Evolutionary conservation across 305 asterid genomes (phyloP), one percentile per base, ranked within the genome.

Genomic region (Fraxinus floribunda): DNA sequence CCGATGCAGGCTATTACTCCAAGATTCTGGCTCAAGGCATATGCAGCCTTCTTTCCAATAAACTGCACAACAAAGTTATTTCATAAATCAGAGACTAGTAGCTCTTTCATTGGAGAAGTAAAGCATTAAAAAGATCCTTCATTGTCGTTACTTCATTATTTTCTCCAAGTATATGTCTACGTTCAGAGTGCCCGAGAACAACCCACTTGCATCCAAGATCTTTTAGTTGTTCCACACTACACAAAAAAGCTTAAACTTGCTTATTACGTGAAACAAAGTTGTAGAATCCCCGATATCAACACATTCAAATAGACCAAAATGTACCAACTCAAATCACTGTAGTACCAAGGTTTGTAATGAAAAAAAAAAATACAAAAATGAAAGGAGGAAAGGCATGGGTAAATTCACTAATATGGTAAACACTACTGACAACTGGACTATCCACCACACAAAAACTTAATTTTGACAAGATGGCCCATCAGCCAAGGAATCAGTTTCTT

Each of bases 121-220:
- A n/a, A 4, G 76, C 80, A 78, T 7, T 79, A 70, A 49, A 78
- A 52, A 78, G 77, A 38, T 71, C 52, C 75, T 83, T 84, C 78
- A 79, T 57, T 86, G 44, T 7, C 55, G 90, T 87, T 88, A 92
- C 98, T 79, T 90, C 91, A 87, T 95, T 93, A 77, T 89, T 89
- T 91, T 95, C 98, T 88, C 97, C 98, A 84, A 95, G 86, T 78
- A 95, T 49, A 85, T 91, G 98, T 83, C 98, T 91, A 70, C 98
- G 86, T 88, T 95, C 98, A 82, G 98, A 95, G 81, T 93, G 98
- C 72, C 98, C 98, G 80, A 93, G 90, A 87, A 95, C 88, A 72
- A 92, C 98, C 98, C 98, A 95, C 84, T 93, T 91, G 95, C 98
- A 93, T 70, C 98, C 98, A 79, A 95, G 76, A 90, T 93, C 98